Percentiles rank a stretch among this genome's conserved stretches.
Evolutionary conservation across 306 rosid genomes (phyloP).

Genomic region (Citrullus amarus): DNA sequence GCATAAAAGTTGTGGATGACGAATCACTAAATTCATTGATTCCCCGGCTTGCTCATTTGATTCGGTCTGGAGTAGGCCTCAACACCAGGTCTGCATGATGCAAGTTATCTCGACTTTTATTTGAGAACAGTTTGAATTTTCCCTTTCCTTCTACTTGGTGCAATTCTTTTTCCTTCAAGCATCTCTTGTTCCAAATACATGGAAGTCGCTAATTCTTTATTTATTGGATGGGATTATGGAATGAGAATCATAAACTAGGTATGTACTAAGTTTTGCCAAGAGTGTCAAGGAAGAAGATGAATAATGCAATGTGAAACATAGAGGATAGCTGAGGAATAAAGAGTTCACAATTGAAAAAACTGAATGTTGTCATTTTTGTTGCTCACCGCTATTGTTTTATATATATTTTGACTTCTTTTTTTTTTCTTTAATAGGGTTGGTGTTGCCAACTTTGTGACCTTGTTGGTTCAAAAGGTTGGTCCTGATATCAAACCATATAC

Average conservation of each 20-base stretch:
- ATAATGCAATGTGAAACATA: neutral
- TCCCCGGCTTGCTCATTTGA: conserved; percentile 83
- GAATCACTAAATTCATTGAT: conserved; percentile 58
- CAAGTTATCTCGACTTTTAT: neutral
- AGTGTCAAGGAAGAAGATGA: neutral
- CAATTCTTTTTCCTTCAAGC: neutral
- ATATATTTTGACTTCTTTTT: neutral
- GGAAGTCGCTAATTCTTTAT: neutral
- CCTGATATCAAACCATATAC: conserved; percentile 71
- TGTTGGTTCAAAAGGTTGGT: conserved; percentile 72
- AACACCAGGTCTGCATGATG: conserved; percentile 60
- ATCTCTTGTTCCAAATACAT: neutral
- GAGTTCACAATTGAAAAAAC: neutral
- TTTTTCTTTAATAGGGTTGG: conserved; percentile 65
- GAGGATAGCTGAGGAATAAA: neutral
- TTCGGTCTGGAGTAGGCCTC: conserved; percentile 92
- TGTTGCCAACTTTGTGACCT: conserved; percentile 71
- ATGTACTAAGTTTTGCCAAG: neutral
- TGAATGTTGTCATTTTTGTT: neutral
- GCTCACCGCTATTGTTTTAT: neutral
- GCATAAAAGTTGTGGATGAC: conserved; percentile 77
- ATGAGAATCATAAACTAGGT: neutral
- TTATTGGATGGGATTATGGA: neutral
- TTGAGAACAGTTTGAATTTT: neutral
- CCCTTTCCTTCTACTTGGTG: neutral